Evolutionary conservation across 805 yeast species (phyloP).

Genomic region (Metschnikowia aberdeeniae): DNA sequence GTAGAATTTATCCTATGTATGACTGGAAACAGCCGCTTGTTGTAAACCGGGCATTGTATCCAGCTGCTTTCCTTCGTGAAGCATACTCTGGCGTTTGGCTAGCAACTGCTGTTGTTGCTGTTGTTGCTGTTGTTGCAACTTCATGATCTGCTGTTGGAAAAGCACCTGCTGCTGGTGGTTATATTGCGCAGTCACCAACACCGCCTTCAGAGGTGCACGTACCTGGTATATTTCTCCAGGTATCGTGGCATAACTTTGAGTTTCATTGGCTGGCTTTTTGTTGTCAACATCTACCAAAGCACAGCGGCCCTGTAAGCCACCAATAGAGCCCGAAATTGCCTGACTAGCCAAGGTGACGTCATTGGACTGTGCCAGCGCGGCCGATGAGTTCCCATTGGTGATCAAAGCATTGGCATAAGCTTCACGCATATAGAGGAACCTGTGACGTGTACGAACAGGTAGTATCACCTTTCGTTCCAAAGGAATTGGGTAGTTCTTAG

Average conservation of each 20-base stretch:
- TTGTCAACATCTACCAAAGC: constrained; percentile 64
- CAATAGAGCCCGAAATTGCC: constrained; percentile 51
- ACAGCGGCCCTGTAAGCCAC: constrained; percentile 77
- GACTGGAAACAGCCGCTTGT: neutral
- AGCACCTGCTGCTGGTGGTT: constrained; percentile 41
- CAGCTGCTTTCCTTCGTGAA: constrained; percentile 1
- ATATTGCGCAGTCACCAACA: constrained; percentile 39
- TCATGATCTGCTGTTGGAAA: constrained; percentile 41
- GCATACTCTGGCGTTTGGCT: constrained; percentile 3
- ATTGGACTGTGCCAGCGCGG: constrained; percentile 20
- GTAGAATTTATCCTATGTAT: neutral
- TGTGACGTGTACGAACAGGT: constrained; percentile 66
- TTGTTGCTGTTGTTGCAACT: constrained; percentile 36
- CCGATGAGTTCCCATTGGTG: constrained; percentile 52
- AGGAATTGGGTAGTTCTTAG: constrained; percentile 77
- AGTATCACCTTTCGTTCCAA: constrained; percentile 69
- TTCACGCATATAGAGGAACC: constrained; percentile 84
- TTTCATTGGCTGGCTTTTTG: constrained; percentile 21
- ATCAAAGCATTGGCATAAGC: constrained; percentile 85
- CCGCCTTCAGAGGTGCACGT: constrained; percentile 44
- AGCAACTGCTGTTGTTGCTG: constrained; percentile 18
- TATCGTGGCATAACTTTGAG: constrained; percentile 49
- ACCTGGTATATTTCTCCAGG: constrained; percentile 54
- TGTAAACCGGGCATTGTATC: neutral
- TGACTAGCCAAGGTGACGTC: constrained; percentile 44